phyloP scores from a whole-genome alignment of 1,284 basidiomycete genomes.

The Schizopora paradoxa region DNA sequence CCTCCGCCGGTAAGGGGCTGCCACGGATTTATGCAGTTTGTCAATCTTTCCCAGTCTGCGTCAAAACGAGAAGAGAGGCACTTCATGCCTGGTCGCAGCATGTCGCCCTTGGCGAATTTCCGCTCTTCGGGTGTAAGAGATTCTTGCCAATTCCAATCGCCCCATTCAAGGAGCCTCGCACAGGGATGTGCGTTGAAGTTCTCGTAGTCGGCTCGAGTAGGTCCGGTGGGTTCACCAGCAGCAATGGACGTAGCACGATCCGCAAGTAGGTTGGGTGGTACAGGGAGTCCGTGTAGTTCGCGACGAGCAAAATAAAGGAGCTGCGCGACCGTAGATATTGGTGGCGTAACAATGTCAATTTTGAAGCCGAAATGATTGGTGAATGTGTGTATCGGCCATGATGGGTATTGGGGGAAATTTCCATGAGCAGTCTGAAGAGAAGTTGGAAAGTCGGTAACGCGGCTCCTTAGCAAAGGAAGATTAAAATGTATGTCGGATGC shows the following conservation, averaged over 20 bases:
- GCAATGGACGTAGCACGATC: slow-evolving; percentile 39
- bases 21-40: slow-evolving; percentile 43
- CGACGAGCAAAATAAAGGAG: slow-evolving; percentile 57
- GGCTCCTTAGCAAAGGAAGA: slow-evolving; percentile 38
- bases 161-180: slow-evolving; percentile 28
- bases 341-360: slow-evolving; percentile 40
- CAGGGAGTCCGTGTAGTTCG: slow-evolving; percentile 41
- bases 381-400: slow-evolving; percentile 24
- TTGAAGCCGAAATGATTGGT: slow-evolving; percentile 38
- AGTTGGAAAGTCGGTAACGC: slow-evolving; percentile 26
- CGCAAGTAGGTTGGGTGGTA: slow-evolving; percentile 42
- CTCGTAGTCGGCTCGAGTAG: slow-evolving; percentile 54
- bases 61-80: slow-evolving; percentile 46
- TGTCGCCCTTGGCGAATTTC: slow-evolving; percentile 16
- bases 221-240: slow-evolving; percentile 29
- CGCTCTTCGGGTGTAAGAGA: slow-evolving; percentile 24
- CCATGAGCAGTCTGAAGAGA: slow-evolving; percentile 49
- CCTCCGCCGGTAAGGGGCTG: slow-evolving; percentile 34
- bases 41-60: slow-evolving; percentile 51
- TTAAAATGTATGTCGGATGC: slow-evolving; percentile 56
- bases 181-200: slow-evolving; percentile 47
- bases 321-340: slow-evolving; percentile 52
- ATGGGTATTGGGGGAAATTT: slow-evolving; percentile 50
- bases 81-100: slow-evolving; percentile 21
- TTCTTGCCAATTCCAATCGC: slow-evolving; percentile 39